These are phyloP conservation scores for Ballota nigra DNA, from an alignment of 257 asterid species.

Conservation along the genomic window DNA sequence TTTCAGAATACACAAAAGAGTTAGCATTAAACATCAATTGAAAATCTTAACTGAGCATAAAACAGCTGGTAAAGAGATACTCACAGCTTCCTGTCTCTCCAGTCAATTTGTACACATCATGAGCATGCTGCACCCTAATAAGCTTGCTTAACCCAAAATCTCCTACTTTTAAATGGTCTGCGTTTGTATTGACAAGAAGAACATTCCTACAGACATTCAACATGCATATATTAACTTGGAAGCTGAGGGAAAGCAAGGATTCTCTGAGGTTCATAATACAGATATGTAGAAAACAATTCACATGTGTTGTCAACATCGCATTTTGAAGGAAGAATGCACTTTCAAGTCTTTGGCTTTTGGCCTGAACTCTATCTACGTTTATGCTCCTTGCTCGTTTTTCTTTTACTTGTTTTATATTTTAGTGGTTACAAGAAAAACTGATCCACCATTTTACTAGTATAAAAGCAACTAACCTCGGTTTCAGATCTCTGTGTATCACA, in stretches of 20 bases:
- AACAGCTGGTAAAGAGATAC: slow-evolving; percentile 26
- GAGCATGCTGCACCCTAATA: slow-evolving; percentile 82
- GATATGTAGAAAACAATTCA: not conserved
- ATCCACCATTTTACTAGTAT: not conserved
- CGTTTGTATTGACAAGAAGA: slow-evolving; percentile 84
- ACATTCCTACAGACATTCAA: slow-evolving; percentile 67
- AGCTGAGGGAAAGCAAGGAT: not conserved
- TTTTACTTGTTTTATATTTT: no score
- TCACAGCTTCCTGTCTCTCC: slow-evolving; percentile 99
- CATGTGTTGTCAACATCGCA: not conserved
- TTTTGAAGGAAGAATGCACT: not conserved
- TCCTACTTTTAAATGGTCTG: slow-evolving; percentile 97
- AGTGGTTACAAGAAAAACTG: not conserved
- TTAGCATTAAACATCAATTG: not conserved
- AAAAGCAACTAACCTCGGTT: slow-evolving; percentile 75
- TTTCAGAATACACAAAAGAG: slow-evolving; percentile 20
- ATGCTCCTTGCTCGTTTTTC: not conserved
- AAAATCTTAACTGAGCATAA: not conserved
- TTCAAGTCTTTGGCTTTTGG: not conserved
- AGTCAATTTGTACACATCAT: slow-evolving; percentile 95
- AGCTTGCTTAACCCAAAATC: slow-evolving; percentile 98
- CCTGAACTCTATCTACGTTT: not conserved
- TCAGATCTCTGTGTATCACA: slow-evolving; percentile 89
- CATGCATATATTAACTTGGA: slow-evolving; percentile 19
- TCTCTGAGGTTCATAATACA: not conserved